These are phyloP conservation scores for Plasmodium adleri DNA, from an alignment of 169 alveolate genomes.

Conservation along the genomic window DNA sequence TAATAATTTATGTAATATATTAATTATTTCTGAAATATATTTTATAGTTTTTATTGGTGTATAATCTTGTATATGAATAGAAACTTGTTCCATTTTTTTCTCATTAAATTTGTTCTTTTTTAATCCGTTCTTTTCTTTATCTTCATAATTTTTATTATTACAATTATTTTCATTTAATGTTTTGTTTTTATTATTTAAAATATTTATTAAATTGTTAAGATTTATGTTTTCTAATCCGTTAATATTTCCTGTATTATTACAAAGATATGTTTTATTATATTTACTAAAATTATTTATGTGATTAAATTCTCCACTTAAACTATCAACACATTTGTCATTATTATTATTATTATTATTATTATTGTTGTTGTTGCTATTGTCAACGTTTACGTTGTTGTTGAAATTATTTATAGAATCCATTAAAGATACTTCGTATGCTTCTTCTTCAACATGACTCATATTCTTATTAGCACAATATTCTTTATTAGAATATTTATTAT, in stretches of 20 bases:
- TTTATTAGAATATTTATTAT: background rate
- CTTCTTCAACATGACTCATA: background rate
- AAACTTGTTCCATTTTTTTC: constrained; percentile 17
- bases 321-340: background rate
- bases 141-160: background rate
- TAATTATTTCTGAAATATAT: constrained; percentile 66
- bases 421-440: background rate
- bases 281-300: background rate
- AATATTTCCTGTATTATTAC: background rate
- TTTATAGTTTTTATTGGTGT: constrained; percentile 74
- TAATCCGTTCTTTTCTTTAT: background rate
- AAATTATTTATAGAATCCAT: background rate
- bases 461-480: background rate
- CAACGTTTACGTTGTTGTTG: background rate
- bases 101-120: background rate
- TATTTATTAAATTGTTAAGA: background rate
- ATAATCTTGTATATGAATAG: constrained; percentile 33
- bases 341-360: background rate
- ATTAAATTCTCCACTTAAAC: background rate
- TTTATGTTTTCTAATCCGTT: background rate
- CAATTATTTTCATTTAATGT: background rate
- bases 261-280: constrained; percentile 20
- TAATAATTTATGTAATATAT: constrained; percentile 53
- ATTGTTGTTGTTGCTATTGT: background rate
- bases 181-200: background rate